Evolutionary conservation across 305 asterid species (phyloP), one percentile per base, ranked within the genome.

Genomic region (Coffea humblotiana): DNA sequence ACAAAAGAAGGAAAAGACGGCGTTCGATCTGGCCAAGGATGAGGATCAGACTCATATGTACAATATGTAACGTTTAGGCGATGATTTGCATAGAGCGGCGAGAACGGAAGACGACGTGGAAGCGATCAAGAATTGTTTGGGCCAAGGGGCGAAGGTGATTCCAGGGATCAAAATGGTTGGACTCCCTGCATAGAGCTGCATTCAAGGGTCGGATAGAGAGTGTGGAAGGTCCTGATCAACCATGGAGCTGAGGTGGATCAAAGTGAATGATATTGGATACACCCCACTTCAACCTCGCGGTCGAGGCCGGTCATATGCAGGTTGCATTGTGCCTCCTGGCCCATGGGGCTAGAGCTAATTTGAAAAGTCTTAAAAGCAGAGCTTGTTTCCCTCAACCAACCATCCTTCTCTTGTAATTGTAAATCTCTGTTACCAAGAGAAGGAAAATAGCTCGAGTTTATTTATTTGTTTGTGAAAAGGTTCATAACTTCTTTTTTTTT

Each of bases 141-240:
- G 85, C 4, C 85, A 86, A 49, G 96, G 97, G 49, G 93, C 93
- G 4, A 83, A 86, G 48, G 90, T 88, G 48, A 91, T 18, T 92
- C 90, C 2, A 78, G 75, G 65, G 97, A 94, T 83, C 96, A 92
- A 65, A 92, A 92, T 51, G 98, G 97, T 2, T 94, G 97, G 98
- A 90, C 88, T 0, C 90, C 23, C 75, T 94, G 86, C 97, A 94
- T n/a, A 84, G 97, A 65, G 96, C 97, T 0, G 89, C 92, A 0
- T 92, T 89, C 63, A 94, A 91, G 81, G 98, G 96, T 71, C 74
- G 85, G 68, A 25, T 90, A 71, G 96, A 94, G 79, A 83, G 91
- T 75, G 93, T 88, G 43, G 43, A 87, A 85, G 85, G 77, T 86
- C 40, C 74, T 94, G 78, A 65, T 91, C 40, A 79, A 87, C 80